Percentiles rank a stretch among this genome's conserved stretches.
phyloP scores from a whole-genome alignment of 305 asterid species.

The Withania somnifera region DNA sequence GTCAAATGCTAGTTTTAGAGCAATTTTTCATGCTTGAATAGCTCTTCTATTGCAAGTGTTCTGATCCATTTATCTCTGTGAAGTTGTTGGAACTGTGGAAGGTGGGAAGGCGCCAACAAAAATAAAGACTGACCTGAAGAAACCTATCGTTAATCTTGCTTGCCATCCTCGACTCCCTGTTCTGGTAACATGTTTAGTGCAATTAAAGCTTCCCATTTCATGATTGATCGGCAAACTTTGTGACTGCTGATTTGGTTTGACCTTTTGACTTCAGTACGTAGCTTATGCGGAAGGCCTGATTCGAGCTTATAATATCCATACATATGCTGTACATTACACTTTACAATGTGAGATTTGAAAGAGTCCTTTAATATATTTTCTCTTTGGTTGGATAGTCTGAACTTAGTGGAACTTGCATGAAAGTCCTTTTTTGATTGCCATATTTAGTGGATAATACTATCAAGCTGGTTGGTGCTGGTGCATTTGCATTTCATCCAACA shows the following conservation, averaged over 20 bases:
- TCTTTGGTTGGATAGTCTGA: not conserved
- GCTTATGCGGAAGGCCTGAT: conserved; percentile 96
- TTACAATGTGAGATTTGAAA: conserved; percentile 68
- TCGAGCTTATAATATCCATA: conserved; percentile 90
- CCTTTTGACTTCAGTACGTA: conserved; percentile 59
- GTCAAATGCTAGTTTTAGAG: not conserved
- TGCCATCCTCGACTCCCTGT: conserved; percentile 99
- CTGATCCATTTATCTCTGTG: conserved; percentile 12
- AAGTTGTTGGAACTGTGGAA: conserved; percentile 98
- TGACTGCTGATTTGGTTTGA: conserved; percentile 11
- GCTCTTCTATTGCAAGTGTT: not conserved
- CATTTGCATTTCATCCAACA: conserved; percentile 95
- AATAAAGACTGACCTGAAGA: conserved; percentile 98
- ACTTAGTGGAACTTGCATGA: not conserved
- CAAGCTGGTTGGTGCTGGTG: conserved; percentile 95
- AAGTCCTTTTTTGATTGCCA: not conserved
- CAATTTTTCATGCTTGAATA: not conserved
- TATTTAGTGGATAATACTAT: conserved; percentile 93
- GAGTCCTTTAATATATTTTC: conserved; percentile 1
- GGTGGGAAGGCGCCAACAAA: conserved; percentile 98
- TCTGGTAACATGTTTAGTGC: conserved; percentile 44
- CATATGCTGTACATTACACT: conserved; percentile 94
- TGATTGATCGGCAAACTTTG: conserved; percentile 4
- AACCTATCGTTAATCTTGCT: conserved; percentile 94
- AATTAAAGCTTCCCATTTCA: not conserved